Conservation (phyloP, 2,329 filamentous ascomycete species). For the Fusarium austroafricanum region DNA sequence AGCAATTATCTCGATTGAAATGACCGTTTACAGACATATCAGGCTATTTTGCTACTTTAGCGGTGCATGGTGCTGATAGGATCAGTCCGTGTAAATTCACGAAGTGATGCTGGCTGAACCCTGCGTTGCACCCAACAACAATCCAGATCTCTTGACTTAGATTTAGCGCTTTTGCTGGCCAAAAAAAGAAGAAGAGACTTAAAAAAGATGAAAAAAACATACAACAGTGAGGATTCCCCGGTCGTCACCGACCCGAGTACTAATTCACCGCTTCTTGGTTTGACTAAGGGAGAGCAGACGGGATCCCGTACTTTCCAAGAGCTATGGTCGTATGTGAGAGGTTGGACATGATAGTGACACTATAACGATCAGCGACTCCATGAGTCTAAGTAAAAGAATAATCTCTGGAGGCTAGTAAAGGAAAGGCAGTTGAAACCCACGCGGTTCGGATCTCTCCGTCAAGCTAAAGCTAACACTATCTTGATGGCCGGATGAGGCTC, state of each 20-base stretch:
- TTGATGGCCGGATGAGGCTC: constrained; percentile 1
- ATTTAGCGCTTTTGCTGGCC: too few relatives aligned
- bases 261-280: constrained; percentile 22
- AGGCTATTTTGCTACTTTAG: too few relatives aligned
- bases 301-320: constrained; percentile 26
- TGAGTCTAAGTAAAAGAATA: neutral
- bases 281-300: constrained; percentile 30
- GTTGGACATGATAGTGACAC: neutral
- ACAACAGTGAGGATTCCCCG: constrained; percentile 26
- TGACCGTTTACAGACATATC: too few relatives aligned
- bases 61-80: too few relatives aligned
- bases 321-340: constrained; percentile 27
- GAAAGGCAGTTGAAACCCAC: neutral
- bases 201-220: constrained; percentile 1
- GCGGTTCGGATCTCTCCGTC: neutral
- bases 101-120: too few relatives aligned
- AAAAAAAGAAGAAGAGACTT: too few relatives aligned
- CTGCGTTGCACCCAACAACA: too few relatives aligned
- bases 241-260: constrained; percentile 23
- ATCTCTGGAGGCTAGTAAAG: too few relatives aligned
- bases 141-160: too few relatives aligned
- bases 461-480: neutral
- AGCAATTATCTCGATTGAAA: too few relatives aligned
- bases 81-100: too few relatives aligned
- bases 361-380: neutral